Evolutionary conservation across 2,329 filamentous ascomycete species (phyloP).

Genomic region (Cryphonectria japonica): DNA sequence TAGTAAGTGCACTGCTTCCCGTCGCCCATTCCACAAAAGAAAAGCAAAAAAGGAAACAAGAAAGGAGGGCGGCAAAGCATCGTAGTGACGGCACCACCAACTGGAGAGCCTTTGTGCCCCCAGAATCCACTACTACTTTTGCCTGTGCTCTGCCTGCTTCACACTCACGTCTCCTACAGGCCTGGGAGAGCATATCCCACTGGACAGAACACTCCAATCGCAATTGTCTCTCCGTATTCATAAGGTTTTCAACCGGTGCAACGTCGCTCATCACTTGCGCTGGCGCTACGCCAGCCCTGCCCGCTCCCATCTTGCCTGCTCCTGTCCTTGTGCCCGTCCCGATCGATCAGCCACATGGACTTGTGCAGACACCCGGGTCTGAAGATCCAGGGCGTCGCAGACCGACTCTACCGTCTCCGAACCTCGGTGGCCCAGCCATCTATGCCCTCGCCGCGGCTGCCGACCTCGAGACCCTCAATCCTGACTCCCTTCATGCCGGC

Average conservation of each 20-base stretch:
- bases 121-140: not conserved
- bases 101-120: not conserved
- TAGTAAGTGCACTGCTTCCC: not conserved
- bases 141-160: not conserved
- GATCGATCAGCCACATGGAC: not conserved
- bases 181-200: not conserved
- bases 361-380: not conserved
- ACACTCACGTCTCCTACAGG: not conserved
- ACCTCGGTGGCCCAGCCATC: conserved; percentile 92
- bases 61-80: not conserved
- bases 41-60: not conserved
- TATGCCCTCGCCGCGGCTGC: conserved; percentile 86
- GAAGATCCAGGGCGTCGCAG: conserved; percentile 11
- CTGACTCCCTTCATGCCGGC: conserved; percentile 83
- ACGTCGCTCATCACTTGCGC: not conserved
- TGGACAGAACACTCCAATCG: not conserved
- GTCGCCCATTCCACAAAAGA: not conserved
- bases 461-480: conserved; percentile 74
- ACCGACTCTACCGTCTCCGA: conserved; percentile 68
- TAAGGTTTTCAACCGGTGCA: not conserved
- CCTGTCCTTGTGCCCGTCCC: not conserved
- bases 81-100: not conserved
- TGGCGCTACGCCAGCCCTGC: not conserved
- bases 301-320: not conserved
- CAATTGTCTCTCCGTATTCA: not conserved